Base-by-base conservation (phyloP, 345 rosid genomes). In the Salix arbutifolia region DNA sequence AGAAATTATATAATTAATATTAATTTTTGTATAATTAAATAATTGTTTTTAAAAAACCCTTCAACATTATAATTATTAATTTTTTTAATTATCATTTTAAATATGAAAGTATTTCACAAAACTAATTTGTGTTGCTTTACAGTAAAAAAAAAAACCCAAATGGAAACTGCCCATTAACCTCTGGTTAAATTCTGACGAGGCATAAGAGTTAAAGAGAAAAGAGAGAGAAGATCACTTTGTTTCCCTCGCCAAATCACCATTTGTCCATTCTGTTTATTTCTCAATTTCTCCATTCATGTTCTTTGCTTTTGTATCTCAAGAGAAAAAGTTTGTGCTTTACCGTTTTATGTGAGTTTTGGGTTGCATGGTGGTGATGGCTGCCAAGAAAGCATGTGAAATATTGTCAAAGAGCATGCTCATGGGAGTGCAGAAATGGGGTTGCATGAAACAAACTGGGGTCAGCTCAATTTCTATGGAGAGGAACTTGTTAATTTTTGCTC, bases 371-470 rank as follows among this genome's bases (percentile, higher is more conserved):
- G 69, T 19, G 44, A 91, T 92, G 98, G 96, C 97, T 60, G 94
- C 87, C 67, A 91, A 90, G 90, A 92, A 89, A 74, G 83, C 85
- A 7, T 79, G 75, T 50, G 90, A 86, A 75, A 50, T 83, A 40
- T 80, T 88, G 67, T 86, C 94, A 16, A 96, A 91, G 91, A 79
- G 79, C 52, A 69, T 96, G 83, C 83, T 89, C 67, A 90, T 87
- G 76, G 98, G 94, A 73, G 92, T 90, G 18, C 89, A 82, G 42
- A 81, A 85, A 70, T 92, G 97, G 97, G 96, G 98, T 4, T 77
- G 93, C 88, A 89, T 93, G 99, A 92, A 94, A 84, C 98, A 86
- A 82, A 92, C 91, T 0, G 97, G 99, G 40, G 97, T 96, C 5
- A 92, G 95, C 71, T 83, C 94, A 11, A 82, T 58, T 12, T 97